These are phyloP conservation scores for Amyloporia xantha DNA, from an alignment of 768 basidiomycete genomes.

Conservation along the genomic window DNA sequence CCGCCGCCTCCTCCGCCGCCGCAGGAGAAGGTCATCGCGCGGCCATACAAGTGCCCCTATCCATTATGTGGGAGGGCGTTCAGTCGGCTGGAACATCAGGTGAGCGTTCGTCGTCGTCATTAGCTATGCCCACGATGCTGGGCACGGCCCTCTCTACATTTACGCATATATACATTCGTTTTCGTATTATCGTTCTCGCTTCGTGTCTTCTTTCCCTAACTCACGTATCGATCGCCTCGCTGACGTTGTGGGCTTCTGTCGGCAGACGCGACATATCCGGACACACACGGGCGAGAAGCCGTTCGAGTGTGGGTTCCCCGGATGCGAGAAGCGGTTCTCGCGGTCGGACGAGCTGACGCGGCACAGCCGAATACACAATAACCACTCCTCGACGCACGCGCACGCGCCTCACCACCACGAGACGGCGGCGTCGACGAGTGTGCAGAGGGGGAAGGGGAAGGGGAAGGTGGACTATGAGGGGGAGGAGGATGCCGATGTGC, in stretches of 20 bases:
- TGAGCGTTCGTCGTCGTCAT: slow-evolving; percentile 27
- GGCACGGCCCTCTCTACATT: no score
- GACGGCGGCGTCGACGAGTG: slow-evolving; percentile 5
- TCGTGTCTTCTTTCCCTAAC: no score
- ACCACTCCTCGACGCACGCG: slow-evolving; percentile 27
- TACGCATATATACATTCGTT: no score
- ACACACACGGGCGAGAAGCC: slow-evolving; percentile 99
- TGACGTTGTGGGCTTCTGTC: background rate
- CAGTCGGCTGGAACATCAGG: slow-evolving; percentile 94
- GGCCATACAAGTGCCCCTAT: slow-evolving; percentile 97
- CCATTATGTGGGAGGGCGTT: slow-evolving; percentile 90
- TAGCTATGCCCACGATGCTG: slow-evolving; percentile 8
- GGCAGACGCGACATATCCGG: slow-evolving; percentile 91
- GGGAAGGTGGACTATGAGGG: slow-evolving; percentile 22
- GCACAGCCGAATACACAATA: slow-evolving; percentile 89
- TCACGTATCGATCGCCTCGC: no score
- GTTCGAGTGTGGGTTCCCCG: slow-evolving; percentile 83
- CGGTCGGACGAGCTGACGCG: slow-evolving; percentile 98
- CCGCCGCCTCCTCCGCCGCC: slow-evolving; percentile 18
- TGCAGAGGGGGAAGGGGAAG: slow-evolving; percentile 22
- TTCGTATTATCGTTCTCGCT: no score
- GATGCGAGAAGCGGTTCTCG: slow-evolving; percentile 98
- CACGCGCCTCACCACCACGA: slow-evolving; percentile 17
- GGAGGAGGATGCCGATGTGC: slow-evolving; percentile 10
- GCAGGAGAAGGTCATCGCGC: slow-evolving; percentile 37